Evolutionary conservation across 208 protist species (phyloP), one percentile per base, ranked within the genome.

Genomic region (Trypanosoma congolense): DNA sequence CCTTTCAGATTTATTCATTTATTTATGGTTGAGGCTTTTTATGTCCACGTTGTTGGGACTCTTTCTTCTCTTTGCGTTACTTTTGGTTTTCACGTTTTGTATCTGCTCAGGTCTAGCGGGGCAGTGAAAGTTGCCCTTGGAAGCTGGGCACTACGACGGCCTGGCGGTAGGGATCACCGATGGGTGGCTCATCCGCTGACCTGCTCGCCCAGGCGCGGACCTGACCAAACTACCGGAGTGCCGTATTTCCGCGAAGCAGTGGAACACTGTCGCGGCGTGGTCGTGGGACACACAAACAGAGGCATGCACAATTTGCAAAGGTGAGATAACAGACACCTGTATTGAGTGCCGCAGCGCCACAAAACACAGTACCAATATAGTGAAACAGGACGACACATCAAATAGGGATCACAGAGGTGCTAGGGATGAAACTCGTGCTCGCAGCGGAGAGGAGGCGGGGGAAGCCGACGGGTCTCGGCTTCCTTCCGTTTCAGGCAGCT

Each of bases 231-330:
- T 12, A 16, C 33, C 0, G 33, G 33, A 38, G 12, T 80, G 68
- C 41, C 50, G 45, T 30, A 74, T 90, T 6, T 56, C 47, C 1
- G 89, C 94, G 1, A 96, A 96, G 56, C 85, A 97, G 67, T 99
- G 97, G 96, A 96, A 98, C 54, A 90, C 92, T 16, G 95, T 98
- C 8, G 95, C 95, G 12, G 61, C 97, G 12, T 99, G 97, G 96
- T 84, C 84, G 33, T 98, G 96, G 96, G 78, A 97, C 63, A 94
- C 96, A 51, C 77, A 91, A 35, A 84, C 95, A 6, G 97, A 98
- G 52, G 96, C 85, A 51, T 99, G 97, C 57, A 94, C 96, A 33
- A 98, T 99, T 52, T 99, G 97, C 77, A 86, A 98, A 55, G 97
- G 97, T 53, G 83, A 92, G 50, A 96, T 99, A 46, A 97, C 96